Base-by-base conservation (phyloP, 2,329 filamentous ascomycete species). In the Talaromyces sp. region DNA sequence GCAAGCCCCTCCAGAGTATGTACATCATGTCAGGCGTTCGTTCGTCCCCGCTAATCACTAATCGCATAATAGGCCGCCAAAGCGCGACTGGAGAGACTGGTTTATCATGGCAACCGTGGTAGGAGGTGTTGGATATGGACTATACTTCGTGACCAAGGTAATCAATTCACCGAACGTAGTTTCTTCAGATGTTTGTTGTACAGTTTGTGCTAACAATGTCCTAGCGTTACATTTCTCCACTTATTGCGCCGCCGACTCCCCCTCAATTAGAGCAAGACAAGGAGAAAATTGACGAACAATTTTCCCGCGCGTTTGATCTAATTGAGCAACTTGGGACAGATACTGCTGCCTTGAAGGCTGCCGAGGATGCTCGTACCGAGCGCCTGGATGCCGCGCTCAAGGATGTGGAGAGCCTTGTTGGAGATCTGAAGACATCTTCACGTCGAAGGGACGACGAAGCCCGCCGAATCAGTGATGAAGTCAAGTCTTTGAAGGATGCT, bases 91-190 rank as follows among this genome's bases (percentile, higher is more conserved):
- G 94, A 84, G 95, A 56, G 94, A 99, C 70, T 97, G 91, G 89
- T 99, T 99, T 75, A 97, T 99, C 74, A 96, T 97, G 91, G 94
- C 94, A 7, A 99, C 94, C 0, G 90, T 97, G 11, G 88, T 95
- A 57, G 88, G 91, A 52, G 91, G 92, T 44, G 87, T 97, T 17
- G 83, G 91, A 35, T 97, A 97, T 67, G 93, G 92, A 0, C 75
- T 96, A 19, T 99, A 94, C 70, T 84, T 87, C 60, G 82, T 97
- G 14, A 90, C 91, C 55, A 95, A 95, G 84, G 89, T 91, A 56
- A 35, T 39, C 24, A 16, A 29, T 29, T 3, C 32, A 2, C 24
- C 24, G 9, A 27, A 5, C 24, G 24, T 9, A 5, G 24, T 5
- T 27, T 5, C 9, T 9, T 19, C n/a, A 30, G 13, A 33, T 10